Evolutionary conservation across 176 grass and related monocot species (phyloP).

Genomic region (Cenchrus fungigraminus): DNA sequence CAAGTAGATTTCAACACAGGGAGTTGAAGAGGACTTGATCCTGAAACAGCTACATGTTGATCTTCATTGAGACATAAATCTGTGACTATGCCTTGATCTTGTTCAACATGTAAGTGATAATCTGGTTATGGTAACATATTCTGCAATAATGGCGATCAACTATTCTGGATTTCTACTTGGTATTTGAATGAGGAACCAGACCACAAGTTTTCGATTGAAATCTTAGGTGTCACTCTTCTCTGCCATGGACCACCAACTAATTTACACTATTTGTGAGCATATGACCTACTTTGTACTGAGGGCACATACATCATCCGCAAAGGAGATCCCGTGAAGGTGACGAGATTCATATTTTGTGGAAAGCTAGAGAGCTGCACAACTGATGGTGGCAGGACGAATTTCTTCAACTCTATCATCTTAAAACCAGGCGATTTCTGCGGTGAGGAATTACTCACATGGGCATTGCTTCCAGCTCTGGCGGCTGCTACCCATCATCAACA

Average conservation of each 20-base stretch:
- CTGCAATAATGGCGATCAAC: background rate
- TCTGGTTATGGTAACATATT: background rate
- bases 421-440: slow-evolving; percentile 61
- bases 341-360: slow-evolving; percentile 53
- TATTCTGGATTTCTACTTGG: slow-evolving; percentile 13
- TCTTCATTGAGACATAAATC: slow-evolving; percentile 55
- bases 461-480: slow-evolving; percentile 30
- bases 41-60: slow-evolving; percentile 47
- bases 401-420: slow-evolving; percentile 53
- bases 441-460: slow-evolving; percentile 55
- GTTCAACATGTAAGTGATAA: slow-evolving; percentile 44
- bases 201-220: background rate
- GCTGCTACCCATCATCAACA: slow-evolving; percentile 43
- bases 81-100: slow-evolving; percentile 54
- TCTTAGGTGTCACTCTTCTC: slow-evolving; percentile 57
- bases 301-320: slow-evolving; percentile 46
- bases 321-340: slow-evolving; percentile 51
- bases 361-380: slow-evolving; percentile 48
- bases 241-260: slow-evolving; percentile 52
- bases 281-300: slow-evolving; percentile 41
- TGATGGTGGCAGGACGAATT: slow-evolving; percentile 35
- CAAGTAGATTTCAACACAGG: slow-evolving; percentile 55
- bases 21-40: slow-evolving; percentile 53
- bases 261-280: slow-evolving; percentile 47
- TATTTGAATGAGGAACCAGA: background rate